Conservation (phyloP, 495 filamentous ascomycete genomes). For the Penicillium crystallinum region DNA sequence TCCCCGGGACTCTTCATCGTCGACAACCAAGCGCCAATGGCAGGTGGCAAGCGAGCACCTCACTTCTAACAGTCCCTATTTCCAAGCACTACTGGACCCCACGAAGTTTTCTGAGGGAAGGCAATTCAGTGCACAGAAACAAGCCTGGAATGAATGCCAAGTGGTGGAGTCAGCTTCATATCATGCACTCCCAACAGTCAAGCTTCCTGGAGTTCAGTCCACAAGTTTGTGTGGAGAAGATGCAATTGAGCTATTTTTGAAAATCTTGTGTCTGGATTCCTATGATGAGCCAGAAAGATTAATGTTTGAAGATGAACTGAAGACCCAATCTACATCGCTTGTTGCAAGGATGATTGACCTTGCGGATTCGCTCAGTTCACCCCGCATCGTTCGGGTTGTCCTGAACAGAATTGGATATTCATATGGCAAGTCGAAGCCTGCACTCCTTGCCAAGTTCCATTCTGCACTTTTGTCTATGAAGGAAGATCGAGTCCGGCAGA, state of each 20-base stretch:
- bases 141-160: conserved; percentile 7
- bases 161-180: not conserved
- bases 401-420: conserved; percentile 22
- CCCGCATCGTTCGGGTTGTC: conserved; percentile 13
- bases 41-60: conserved; percentile 31
- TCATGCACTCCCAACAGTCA: conserved; percentile 23
- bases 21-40: conserved; percentile 24
- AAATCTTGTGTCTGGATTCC: conserved; percentile 27
- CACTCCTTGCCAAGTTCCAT: conserved; percentile 20
- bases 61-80: conserved; percentile 38
- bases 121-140: conserved; percentile 27
- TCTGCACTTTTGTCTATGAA: conserved; percentile 25
- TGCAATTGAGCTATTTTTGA: conserved; percentile 36
- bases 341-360: conserved; percentile 32
- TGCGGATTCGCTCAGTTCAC: conserved; percentile 37
- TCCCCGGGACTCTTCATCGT: conserved; percentile 1
- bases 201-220: conserved; percentile 20
- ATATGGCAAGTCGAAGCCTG: conserved; percentile 25
- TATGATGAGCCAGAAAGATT: conserved; percentile 16
- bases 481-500: conserved; percentile 41
- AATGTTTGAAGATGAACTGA: conserved; percentile 23
- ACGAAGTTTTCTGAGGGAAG: conserved; percentile 46
- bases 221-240: conserved; percentile 29
- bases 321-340: conserved; percentile 22
- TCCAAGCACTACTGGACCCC: conserved; percentile 42